Base-by-base conservation (phyloP, 345 rosid genomes). In the Populus pruinosa region DNA sequence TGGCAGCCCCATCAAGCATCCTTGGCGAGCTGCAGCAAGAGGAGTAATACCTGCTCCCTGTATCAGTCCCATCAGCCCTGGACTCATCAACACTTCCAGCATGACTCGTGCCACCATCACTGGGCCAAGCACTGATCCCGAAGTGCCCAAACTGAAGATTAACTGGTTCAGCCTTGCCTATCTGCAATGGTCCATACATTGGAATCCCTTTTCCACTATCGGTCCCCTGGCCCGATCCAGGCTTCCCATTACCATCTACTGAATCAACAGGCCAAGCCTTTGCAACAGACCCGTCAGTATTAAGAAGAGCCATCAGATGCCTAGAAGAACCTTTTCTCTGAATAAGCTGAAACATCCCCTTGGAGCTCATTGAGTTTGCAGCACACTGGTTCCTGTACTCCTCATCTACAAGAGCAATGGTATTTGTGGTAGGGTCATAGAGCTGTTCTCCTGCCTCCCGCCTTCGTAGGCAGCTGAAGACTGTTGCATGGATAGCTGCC, bases 101-200 rank as follows among this genome's bases (percentile, higher is more conserved):
- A 62, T 84, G 88, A 75, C 98, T 96, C 5, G 99, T 94, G 61
- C 94, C 97, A 78, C 97, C 99, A 71, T 89, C 99, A 79, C 89
- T 88, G 67, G 98, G 95, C 97, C 98, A 96, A 65, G 99, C 99
- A 85, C 99, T 96, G 78, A 93, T 93, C 68, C 99, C 99, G 85
- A 93, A 92, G 70, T 88, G 82, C 69, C 99, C 99, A 39, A 96
- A 96, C 80, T 88, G 99, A 84, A 96, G 96, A 88, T 96, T 94
- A 27, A 94, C 97, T 0, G 97, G 94, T 84, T 94, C 97, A 31
- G 98, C 97, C 85, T 89, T 91, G 47, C 92, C 88, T 4, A 91
- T 90, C 78, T 85, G 89, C 76, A 96, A 27, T 56, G 93, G 94
- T 47, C 97, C 99, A 83, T 92, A 92, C 87, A 90, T 81, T 1